Evolutionary conservation across 805 yeast species (phyloP), one percentile per base, ranked within the genome.

Genomic region (Lipomyces chichibuensis): DNA sequence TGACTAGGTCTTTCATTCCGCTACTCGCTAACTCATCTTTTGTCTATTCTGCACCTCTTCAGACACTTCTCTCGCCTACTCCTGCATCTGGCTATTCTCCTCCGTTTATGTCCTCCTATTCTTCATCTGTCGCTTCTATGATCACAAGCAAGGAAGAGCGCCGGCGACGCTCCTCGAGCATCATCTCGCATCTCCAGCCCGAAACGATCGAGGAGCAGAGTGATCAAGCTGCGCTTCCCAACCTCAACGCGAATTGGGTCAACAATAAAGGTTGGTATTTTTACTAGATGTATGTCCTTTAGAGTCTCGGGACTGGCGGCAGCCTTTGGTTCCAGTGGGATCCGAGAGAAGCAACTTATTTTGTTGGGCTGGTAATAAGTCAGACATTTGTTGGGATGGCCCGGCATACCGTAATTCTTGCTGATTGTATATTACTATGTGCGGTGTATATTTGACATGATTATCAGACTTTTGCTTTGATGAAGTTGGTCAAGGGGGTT

Each of bases 211-310:
- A 94, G 73, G 96, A 93, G 53, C 91, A 89, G 77, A 91, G 89
- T 74, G 99, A 94, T 77, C 98, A 94, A 79, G 88, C 89, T 63
- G 82, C 92, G 60, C 86, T 90, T 72, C 93, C 97, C 35, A 95
- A 95, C 75, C 83, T 92, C 79, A 95, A 95, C 77, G 98, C 98
- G 33, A 88, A 88, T 73, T 94, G 99, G 99, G 97, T 95, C 39
- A 91, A 93, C 77, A 89, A 87, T 74, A 92, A 94, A 74, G 99
- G 97, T 59, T 52, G 8, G 67, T 53, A 43, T 43, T 7, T 43
- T n/a, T 43, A 14, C 9, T 17, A 53, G 5, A 33, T 53, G 32
- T 9, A 13, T 9, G 9, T 53, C 2, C 11, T 27, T 62, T n/a
- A 14, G 23, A 17, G 39, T 4, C 23, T 43, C 49, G 20, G 14